Base-by-base conservation (phyloP, 371 early-diverging fungal species). In the Nosema muscidifuracis region DNA sequence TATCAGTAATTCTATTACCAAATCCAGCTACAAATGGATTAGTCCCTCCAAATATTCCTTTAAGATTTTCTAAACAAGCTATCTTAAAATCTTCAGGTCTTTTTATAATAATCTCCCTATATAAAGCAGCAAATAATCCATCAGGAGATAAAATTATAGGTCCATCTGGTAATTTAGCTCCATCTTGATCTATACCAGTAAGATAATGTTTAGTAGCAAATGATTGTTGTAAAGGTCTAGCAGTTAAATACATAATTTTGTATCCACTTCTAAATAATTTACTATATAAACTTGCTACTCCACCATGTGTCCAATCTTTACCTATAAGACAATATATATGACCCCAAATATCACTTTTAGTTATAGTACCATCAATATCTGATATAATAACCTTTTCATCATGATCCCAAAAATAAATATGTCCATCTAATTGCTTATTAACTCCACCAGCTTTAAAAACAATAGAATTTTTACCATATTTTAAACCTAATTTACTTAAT, bases 301-400 rank as follows among this genome's bases (percentile, higher is more conserved):
- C 96, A 10, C 85, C 80, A 79, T 97, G 97, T 2, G 96, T 95
- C 95, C 95, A 97, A 82, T 98, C 98, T 79, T 88, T 90, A 33
- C 98, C 97, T 42, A 95, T 92, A 89, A 93, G 90, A 31, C 91
- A 91, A 80, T 93, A 94, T 9, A 98, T 84, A 76, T 96, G 95
- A 1, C 98, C 98, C 50, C 93, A 83, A 0, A 91, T 90, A 79
- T 98, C 98, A 60, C 74, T 83, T 79, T 96, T 96, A 42, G 98
- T 98, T 65, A 98, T 95, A 0, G 98, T 98, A 44, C 98, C 98
- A 81, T 98, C 98, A 72, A 98, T 92, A 81, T 98, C 98, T 0
- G 92, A 92, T 62, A 98, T 90, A 26, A 98, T 92, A 31, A 98
- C 87, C 64, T 91, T 87, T 43, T 88, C 88, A 73, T 88, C 86